These are phyloP conservation scores for Starmerella riodocensis DNA, from an alignment of 805 yeast species.

Conservation along the genomic window DNA sequence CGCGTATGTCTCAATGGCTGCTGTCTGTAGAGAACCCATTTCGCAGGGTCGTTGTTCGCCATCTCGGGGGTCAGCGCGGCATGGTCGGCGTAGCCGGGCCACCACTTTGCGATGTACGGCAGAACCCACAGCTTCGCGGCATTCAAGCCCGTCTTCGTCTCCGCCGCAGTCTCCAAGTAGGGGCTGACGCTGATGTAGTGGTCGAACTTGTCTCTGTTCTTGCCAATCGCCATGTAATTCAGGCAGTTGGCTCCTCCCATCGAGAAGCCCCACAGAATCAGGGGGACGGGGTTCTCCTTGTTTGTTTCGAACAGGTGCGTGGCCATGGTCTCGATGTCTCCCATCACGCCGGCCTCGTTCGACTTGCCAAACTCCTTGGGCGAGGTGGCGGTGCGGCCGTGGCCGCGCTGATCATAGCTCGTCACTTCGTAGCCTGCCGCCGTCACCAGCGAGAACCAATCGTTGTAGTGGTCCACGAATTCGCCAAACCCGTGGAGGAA, in stretches of 20 bases:
- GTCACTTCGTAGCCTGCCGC: conserved; percentile 28
- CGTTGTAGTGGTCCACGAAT: conserved; percentile 24
- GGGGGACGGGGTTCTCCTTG: conserved; percentile 17
- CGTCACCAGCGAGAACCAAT: conserved; percentile 24
- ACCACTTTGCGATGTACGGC: conserved; percentile 21
- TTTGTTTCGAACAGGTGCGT: conserved; percentile 4
- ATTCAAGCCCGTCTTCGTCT: conserved; percentile 19
- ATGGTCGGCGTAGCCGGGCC: conserved; percentile 22
- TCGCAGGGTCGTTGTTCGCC: conserved; percentile 24
- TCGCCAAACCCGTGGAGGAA: conserved; percentile 31
- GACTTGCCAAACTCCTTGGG: conserved; percentile 26
- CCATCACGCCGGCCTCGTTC: conserved; percentile 24
- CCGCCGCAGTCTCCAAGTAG: conserved; percentile 21
- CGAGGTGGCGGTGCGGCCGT: conserved; percentile 26
- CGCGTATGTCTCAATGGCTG: conserved; percentile 24
- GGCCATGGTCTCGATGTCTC: conserved; percentile 27
- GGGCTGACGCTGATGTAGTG: conserved; percentile 29
- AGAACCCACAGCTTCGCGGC: conserved; percentile 21
- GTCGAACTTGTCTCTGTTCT: conserved; percentile 23
- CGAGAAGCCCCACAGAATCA: conserved; percentile 28
- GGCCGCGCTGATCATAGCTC: conserved; percentile 31
- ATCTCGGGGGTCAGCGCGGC: conserved; percentile 21
- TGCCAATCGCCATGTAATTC: conserved; percentile 29
- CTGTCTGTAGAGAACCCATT: conserved; percentile 15
- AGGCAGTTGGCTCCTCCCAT: conserved; percentile 31